A percentile compares a stretch with the other conserved stretches of the same genome.
Evolutionary conservation across 176 grass and related monocot genomes (phyloP).

Genomic region (Guadua angustifolia): DNA sequence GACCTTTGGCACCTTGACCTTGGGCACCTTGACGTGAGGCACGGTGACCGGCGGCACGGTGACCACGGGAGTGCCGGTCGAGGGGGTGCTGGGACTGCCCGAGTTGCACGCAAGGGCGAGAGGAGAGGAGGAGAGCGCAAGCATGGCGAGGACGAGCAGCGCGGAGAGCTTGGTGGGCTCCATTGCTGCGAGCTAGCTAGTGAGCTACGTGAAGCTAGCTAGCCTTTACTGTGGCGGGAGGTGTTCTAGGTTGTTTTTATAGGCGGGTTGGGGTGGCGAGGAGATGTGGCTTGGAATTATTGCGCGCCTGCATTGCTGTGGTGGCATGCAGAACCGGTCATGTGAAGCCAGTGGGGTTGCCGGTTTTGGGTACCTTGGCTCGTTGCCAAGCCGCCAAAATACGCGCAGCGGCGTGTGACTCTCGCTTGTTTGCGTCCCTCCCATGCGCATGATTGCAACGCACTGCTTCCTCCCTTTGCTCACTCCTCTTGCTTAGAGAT

Average conservation of each 20-base stretch:
- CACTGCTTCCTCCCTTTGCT: slow-evolving; percentile 26
- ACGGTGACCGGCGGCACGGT: not conserved
- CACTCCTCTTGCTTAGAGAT: not conserved
- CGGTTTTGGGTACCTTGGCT: slow-evolving; percentile 39
- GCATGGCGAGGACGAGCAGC: slow-evolving; percentile 56
- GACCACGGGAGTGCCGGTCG: not conserved
- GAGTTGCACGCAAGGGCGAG: slow-evolving; percentile 43
- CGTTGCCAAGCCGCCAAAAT: slow-evolving; percentile 52
- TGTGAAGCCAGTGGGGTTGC: slow-evolving; percentile 47
- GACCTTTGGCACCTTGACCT: not conserved
- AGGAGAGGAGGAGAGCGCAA: slow-evolving; percentile 52
- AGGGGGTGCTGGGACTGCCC: slow-evolving; percentile 17
- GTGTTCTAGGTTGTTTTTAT: slow-evolving; percentile 35
- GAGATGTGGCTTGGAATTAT: not conserved
- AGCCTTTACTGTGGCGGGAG: not conserved
- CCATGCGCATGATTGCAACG: slow-evolving; percentile 41
- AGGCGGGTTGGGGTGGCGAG: slow-evolving; percentile 14
- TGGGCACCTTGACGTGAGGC: not conserved
- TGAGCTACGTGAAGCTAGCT: slow-evolving; percentile 11
- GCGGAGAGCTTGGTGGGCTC: slow-evolving; percentile 65
- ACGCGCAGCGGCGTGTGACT: slow-evolving; percentile 53
- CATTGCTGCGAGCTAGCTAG: slow-evolving; percentile 38
- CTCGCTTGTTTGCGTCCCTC: slow-evolving; percentile 47
- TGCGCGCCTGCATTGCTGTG: slow-evolving; percentile 39
- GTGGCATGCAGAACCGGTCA: slow-evolving; percentile 44